These are phyloP conservation scores for Glutinoglossum americanum DNA, from an alignment of 495 filamentous ascomycete genomes.

Conservation along the genomic window DNA sequence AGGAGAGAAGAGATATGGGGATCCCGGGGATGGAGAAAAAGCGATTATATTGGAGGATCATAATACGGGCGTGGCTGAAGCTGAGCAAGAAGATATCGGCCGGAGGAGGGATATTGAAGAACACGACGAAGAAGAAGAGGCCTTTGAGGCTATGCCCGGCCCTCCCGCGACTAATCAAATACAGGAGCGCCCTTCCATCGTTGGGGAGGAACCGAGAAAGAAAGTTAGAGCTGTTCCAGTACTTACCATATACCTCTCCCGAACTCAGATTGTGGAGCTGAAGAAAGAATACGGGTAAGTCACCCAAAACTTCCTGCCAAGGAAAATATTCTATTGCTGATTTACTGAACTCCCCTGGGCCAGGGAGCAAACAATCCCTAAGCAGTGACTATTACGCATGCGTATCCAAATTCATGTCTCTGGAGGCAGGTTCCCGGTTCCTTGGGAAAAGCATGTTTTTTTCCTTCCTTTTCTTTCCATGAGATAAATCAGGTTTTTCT, in stretches of 20 bases:
- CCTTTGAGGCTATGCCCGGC: background rate
- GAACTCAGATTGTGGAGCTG: conserved; percentile 29
- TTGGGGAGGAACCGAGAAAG: conserved; percentile 7
- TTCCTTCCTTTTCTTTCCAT: background rate
- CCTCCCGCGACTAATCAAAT: background rate
- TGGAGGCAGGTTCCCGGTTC: too few species aligned
- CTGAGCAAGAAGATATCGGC: conserved; percentile 1
- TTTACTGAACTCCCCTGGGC: background rate
- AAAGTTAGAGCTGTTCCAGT: conserved; percentile 18
- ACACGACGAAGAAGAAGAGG: conserved; percentile 9
- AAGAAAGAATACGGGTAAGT: conserved; percentile 25
- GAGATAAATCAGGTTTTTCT: background rate
- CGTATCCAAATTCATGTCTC: too few species aligned
- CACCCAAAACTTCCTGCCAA: background rate
- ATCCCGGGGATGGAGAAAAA: conserved; percentile 3
- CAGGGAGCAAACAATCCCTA: conserved; percentile 20
- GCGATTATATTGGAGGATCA: background rate
- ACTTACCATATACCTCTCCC: conserved; percentile 38
- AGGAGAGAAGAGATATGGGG: background rate
- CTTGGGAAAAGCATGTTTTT: too few species aligned
- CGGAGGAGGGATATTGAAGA: background rate
- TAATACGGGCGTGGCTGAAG: background rate
- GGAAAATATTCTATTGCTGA: background rate
- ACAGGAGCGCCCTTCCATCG: background rate
- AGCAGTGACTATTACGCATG: background rate